phyloP scores from a whole-genome alignment of 495 filamentous ascomycete species.

The Chaetomium fimeti region DNA sequence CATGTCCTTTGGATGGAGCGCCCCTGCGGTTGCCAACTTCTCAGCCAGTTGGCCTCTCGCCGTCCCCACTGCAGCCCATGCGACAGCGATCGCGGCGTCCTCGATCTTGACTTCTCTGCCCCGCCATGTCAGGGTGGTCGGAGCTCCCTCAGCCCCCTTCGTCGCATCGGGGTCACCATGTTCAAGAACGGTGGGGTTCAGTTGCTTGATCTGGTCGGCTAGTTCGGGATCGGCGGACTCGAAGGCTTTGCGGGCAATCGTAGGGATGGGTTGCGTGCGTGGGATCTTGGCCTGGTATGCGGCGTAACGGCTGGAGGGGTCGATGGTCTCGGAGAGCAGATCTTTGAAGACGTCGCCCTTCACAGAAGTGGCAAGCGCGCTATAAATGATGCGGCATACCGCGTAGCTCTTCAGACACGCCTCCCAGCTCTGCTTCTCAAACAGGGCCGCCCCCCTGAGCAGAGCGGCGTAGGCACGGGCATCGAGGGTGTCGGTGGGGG shows the following conservation, averaged over 20 bases:
- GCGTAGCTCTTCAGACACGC: slow-evolving; percentile 72
- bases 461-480: slow-evolving; percentile 78
- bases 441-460: slow-evolving; percentile 68
- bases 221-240: slow-evolving; percentile 60
- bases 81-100: slow-evolving; percentile 83
- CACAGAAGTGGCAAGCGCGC: slow-evolving; percentile 55
- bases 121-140: slow-evolving; percentile 83
- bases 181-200: slow-evolving; percentile 68
- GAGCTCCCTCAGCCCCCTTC: slow-evolving; percentile 58
- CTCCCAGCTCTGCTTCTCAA: slow-evolving; percentile 88
- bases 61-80: slow-evolving; percentile 57
- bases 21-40: slow-evolving; percentile 59
- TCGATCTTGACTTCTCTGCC: slow-evolving; percentile 83
- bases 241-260: slow-evolving; percentile 74
- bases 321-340: slow-evolving; percentile 76
- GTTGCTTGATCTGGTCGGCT: slow-evolving; percentile 62
- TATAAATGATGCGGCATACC: slow-evolving; percentile 78
- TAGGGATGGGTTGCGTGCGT: slow-evolving; percentile 73
- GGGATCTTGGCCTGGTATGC: slow-evolving; percentile 88
- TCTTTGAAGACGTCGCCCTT: slow-evolving; percentile 80
- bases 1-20: slow-evolving; percentile 57
- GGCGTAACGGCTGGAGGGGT: slow-evolving; percentile 90
- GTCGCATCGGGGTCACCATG: slow-evolving; percentile 61
- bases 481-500: slow-evolving; percentile 73
- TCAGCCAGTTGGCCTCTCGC: slow-evolving; percentile 57